A percentile compares a stretch with the other conserved stretches of the same genome.
Conservation (phyloP, 192 early-diverging fungal species). For the Entomortierella beljakovae region DNA sequence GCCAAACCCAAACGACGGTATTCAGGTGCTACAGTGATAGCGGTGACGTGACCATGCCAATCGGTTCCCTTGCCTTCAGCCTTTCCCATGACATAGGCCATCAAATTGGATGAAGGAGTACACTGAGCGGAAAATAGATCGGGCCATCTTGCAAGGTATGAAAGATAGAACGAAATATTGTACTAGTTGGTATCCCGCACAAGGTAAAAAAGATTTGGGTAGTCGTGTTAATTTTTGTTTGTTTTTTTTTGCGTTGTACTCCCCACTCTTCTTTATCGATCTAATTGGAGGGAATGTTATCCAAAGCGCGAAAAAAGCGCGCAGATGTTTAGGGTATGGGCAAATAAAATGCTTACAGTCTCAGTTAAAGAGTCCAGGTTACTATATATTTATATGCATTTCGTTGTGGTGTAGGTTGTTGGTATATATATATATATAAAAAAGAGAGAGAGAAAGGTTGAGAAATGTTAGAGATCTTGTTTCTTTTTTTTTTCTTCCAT, state of each 20-base stretch:
- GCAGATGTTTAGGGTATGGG: not conserved
- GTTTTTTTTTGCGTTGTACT: too few relatives aligned
- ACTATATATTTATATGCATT: constrained; percentile 47
- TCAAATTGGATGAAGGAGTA: constrained; percentile 72
- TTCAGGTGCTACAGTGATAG: constrained; percentile 96
- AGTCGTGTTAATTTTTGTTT: too few relatives aligned
- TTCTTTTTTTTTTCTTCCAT: not conserved
- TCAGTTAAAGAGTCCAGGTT: constrained; percentile 96
- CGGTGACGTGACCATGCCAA: constrained; percentile 99
- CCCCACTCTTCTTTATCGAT: too few relatives aligned
- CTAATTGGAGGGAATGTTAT: too few relatives aligned
- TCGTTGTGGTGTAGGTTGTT: not conserved
- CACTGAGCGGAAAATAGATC: constrained; percentile 91
- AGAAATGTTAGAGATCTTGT: not conserved
- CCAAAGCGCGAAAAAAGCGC: too few relatives aligned
- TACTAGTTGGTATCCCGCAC: constrained; percentile 68
- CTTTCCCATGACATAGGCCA: constrained; percentile 99
- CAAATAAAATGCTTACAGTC: constrained; percentile 67
- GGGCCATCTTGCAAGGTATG: constrained; percentile 94
- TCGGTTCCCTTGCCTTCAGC: constrained; percentile 88
- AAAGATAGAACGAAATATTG: constrained; percentile 93
- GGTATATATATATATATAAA: not conserved
- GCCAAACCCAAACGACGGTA: constrained; percentile 93
- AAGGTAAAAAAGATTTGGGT: not conserved
- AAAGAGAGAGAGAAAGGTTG: not conserved